phyloP scores from a whole-genome alignment of 306 rosid species.

The Lathyrus tuberosus region DNA sequence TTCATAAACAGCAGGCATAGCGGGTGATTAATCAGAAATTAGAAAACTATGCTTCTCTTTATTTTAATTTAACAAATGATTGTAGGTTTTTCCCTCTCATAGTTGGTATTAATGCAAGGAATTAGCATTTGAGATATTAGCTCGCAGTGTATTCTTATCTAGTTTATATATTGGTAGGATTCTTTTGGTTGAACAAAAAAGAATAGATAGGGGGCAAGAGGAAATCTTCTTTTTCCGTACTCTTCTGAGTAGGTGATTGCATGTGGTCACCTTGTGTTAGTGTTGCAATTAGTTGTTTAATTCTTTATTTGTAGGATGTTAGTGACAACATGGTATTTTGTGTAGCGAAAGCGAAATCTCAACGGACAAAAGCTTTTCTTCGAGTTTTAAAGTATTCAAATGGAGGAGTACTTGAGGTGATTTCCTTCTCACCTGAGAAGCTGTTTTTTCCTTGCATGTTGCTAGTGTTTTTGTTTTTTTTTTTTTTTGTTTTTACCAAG shows the following conservation, averaged over 20 bases:
- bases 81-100: constrained; percentile 5
- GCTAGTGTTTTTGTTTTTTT: background rate
- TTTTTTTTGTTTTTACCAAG: background rate
- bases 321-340: constrained; percentile 37
- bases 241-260: constrained; percentile 24
- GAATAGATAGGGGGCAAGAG: background rate
- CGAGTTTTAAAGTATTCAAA: constrained; percentile 84
- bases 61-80: constrained; percentile 17
- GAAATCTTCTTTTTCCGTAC: background rate
- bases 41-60: constrained; percentile 28
- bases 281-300: constrained; percentile 25
- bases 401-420: constrained; percentile 95
- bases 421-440: background rate
- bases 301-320: constrained; percentile 34
- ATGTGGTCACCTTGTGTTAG: constrained; percentile 25
- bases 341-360: constrained; percentile 75
- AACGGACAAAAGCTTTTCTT: constrained; percentile 85
- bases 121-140: constrained; percentile 8
- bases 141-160: background rate
- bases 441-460: background rate
- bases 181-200: background rate
- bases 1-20: background rate
- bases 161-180: constrained; percentile 11
- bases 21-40: background rate
- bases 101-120: constrained; percentile 12